These are phyloP conservation scores for Penicillium malachiteum DNA, from an alignment of 495 filamentous ascomycete species.

Conservation along the genomic window DNA sequence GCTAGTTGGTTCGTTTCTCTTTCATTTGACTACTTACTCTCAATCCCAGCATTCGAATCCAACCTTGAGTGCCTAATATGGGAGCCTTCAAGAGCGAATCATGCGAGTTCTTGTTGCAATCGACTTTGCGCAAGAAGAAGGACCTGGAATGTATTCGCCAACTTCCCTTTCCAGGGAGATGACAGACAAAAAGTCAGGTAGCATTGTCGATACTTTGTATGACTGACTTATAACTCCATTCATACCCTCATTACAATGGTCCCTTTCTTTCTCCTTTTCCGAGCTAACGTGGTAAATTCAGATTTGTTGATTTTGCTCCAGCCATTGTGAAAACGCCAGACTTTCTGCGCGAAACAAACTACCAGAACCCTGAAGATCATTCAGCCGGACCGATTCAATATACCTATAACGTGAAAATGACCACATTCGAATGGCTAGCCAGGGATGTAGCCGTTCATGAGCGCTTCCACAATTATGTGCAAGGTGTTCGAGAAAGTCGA, in stretches of 20 bases:
- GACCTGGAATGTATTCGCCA: slow-evolving; percentile 10
- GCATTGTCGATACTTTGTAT: slow-evolving; percentile 19
- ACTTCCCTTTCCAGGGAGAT: slow-evolving; percentile 15
- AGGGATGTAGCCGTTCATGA: slow-evolving; percentile 1
- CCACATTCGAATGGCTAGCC: slow-evolving; percentile 28
- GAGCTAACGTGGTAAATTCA: background rate
- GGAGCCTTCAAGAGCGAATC: slow-evolving; percentile 24
- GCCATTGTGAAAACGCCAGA: slow-evolving; percentile 21
- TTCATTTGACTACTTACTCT: too few relatives aligned
- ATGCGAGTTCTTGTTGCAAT: slow-evolving; percentile 17
- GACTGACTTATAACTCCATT: background rate
- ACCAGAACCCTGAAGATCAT: slow-evolving; percentile 22
- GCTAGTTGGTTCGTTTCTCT: slow-evolving; percentile 13
- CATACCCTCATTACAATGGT: too few relatives aligned
- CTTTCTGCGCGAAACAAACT: slow-evolving; percentile 19
- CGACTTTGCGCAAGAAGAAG: slow-evolving; percentile 15
- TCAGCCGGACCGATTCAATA: slow-evolving; percentile 36
- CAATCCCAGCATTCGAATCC: too few relatives aligned
- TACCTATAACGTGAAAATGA: slow-evolving; percentile 28
- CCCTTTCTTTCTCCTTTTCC: background rate
- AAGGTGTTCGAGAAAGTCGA: slow-evolving; percentile 18
- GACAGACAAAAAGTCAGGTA: slow-evolving; percentile 9
- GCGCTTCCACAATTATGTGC: slow-evolving; percentile 27
- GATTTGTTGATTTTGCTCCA: slow-evolving; percentile 19
- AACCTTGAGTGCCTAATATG: too few relatives aligned